phyloP scores from a whole-genome alignment of 768 basidiomycete species.

The Rhizopogon sp. region DNA sequence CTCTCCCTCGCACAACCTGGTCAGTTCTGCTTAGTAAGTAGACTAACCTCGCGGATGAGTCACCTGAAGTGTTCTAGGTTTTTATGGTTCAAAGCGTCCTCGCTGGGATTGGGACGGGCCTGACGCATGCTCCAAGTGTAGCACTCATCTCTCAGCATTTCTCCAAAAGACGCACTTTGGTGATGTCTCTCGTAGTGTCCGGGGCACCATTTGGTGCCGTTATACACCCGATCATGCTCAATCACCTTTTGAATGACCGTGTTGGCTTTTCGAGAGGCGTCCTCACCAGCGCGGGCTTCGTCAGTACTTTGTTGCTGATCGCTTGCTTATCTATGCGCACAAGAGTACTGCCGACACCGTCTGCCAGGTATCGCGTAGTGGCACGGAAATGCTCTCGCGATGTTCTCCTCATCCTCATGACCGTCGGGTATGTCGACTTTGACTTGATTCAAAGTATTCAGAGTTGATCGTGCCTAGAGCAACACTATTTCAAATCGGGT shows the following conservation, averaged over 20 bases:
- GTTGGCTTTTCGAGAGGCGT: slow-evolving; percentile 41
- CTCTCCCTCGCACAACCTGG: slow-evolving; percentile 18
- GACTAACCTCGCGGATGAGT: no score
- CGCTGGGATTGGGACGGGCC: slow-evolving; percentile 35
- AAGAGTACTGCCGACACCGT: slow-evolving; percentile 24
- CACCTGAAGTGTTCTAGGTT: slow-evolving; percentile 17
- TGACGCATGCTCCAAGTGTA: slow-evolving; percentile 40
- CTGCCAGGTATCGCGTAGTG: slow-evolving; percentile 10
- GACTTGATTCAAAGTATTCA: background rate
- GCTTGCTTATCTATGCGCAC: slow-evolving; percentile 36
- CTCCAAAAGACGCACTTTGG: slow-evolving; percentile 31
- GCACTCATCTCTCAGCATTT: slow-evolving; percentile 43
- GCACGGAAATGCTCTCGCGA: slow-evolving; percentile 10
- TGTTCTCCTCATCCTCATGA: slow-evolving; percentile 12
- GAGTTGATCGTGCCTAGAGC: background rate
- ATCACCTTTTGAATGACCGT: slow-evolving; percentile 34
- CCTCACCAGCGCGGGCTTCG: slow-evolving; percentile 33
- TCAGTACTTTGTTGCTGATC: slow-evolving; percentile 30
- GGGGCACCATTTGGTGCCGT: slow-evolving; percentile 51
- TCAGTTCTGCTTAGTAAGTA: slow-evolving; percentile 20
- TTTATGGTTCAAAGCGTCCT: slow-evolving; percentile 41
- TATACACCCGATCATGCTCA: slow-evolving; percentile 57
- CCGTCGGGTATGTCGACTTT: slow-evolving; percentile 10
- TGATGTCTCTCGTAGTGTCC: slow-evolving; percentile 41
- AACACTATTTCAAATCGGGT: slow-evolving; percentile 24